Evolutionary conservation across 2,329 filamentous ascomycete species (phyloP), one percentile per base, ranked within the genome.

Genomic region (Colletotrichum sp.): DNA sequence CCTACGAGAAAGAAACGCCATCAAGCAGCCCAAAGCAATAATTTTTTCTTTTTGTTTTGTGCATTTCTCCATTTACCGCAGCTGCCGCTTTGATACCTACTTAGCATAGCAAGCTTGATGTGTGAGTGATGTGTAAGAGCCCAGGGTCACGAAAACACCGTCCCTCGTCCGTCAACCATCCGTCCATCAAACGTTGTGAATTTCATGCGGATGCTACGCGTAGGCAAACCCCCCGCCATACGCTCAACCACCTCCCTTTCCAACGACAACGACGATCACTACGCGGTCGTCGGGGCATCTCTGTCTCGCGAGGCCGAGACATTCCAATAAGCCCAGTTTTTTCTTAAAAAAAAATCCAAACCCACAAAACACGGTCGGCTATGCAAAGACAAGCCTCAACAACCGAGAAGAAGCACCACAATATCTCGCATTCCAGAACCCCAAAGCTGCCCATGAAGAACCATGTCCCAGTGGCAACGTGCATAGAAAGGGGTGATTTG

Each of bases 331-430:
- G 25, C 52, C 52, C 39, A 68, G 27, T 52, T 16, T 19, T 39
- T 39, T 19, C 19, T 5, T 8, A 19, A 8, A 13, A 32, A 52
- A 52, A 61, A 52, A 60, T 8, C 13, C 39, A 30, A 70, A 19
- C 57, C 68, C 68, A 70, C 55, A 70, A 63, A 70, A 63, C 68
- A 39, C 36, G 57, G 34, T 70, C 68, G 57, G 68, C 68, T 70
- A 61, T 70, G 55, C 68, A 70, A 28, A 70, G 36, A 70, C 36
- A 70, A 70, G 68, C 68, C 68, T 70, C 68, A 70, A 70, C 68
- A 70, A 52, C 68, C 36, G 68, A 70, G 68, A 8, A 70, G 25
- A 25, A 48, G 36, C 67, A 60, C 52, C 71, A 68, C 71, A 52
- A 34, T 61, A 61, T 55, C 52, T 73, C 36, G 34, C 22, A 61